These are phyloP conservation scores for Cokeromyces recurvatus DNA, from an alignment of 371 early-diverging fungal genomes.

Conservation along the genomic window DNA sequence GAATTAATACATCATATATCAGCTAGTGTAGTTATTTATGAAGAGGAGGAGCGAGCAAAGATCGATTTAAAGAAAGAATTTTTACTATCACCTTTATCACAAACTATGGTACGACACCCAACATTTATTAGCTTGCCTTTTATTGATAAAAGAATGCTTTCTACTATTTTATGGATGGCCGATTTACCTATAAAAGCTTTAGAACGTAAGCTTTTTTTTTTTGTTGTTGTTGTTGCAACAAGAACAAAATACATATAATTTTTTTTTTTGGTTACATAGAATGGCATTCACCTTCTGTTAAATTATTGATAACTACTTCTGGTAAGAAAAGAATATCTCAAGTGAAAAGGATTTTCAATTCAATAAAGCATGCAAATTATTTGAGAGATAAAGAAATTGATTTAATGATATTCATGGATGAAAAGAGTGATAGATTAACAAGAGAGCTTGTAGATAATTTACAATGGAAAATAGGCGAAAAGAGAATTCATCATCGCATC, in stretches of 20 bases:
- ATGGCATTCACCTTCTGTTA: conserved; percentile 5
- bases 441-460: conserved; percentile 40
- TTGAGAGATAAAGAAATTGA: conserved; percentile 54
- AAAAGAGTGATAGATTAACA: too few species aligned
- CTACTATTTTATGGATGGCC: conserved; percentile 33
- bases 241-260: too few species aligned
- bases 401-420: too few species aligned
- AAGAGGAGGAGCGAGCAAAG: too few species aligned
- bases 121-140: conserved; percentile 3
- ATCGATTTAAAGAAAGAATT: too few species aligned
- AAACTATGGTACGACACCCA: conserved; percentile 12
- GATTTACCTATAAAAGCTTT: conserved; percentile 46
- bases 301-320: background rate
- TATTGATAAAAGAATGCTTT: background rate
- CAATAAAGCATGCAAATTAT: conserved; percentile 45
- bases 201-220: too few species aligned
- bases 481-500: conserved; percentile 52
- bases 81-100: too few species aligned
- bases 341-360: conserved; percentile 3
- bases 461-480: conserved; percentile 48
- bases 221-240: too few species aligned
- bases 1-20: conserved; percentile 12
- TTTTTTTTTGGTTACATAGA: too few species aligned
- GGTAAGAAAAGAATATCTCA: conserved; percentile 1
- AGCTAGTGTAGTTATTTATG: conserved; percentile 11